These are phyloP conservation scores for Flammula alnicola DNA, from an alignment of 1,284 basidiomycete species.

Conservation along the genomic window DNA sequence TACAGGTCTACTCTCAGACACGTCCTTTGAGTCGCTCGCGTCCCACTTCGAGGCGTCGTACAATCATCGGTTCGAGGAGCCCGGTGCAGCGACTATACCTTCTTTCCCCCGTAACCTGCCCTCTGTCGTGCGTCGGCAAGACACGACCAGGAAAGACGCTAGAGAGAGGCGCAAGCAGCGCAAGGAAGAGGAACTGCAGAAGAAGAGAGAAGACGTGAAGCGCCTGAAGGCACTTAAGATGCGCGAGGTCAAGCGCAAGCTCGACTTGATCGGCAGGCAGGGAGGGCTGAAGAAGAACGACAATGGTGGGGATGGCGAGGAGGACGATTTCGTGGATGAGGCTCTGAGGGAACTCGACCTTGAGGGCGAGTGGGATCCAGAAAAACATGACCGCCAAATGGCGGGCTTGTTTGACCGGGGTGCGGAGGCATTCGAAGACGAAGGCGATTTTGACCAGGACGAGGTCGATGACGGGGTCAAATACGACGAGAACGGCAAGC, in stretches of 20 bases:
- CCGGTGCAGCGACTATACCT: slow-evolving; percentile 77
- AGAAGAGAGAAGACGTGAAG: slow-evolving; percentile 80
- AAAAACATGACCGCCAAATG: slow-evolving; percentile 82
- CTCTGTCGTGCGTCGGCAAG: slow-evolving; percentile 75
- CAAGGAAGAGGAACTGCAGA: slow-evolving; percentile 78
- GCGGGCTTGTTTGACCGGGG: slow-evolving; percentile 66
- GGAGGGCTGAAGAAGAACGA: slow-evolving; percentile 68
- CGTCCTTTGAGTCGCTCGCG: slow-evolving; percentile 76
- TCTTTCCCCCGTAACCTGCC: slow-evolving; percentile 79
- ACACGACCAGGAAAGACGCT: slow-evolving; percentile 82
- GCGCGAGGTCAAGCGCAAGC: slow-evolving; percentile 79
- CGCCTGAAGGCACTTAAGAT: slow-evolving; percentile 83
- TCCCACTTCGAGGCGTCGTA: slow-evolving; percentile 94
- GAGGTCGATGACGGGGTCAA: slow-evolving; percentile 52
- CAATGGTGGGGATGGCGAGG: slow-evolving; percentile 44
- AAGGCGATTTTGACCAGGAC: slow-evolving; percentile 51
- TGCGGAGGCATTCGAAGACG: slow-evolving; percentile 51
- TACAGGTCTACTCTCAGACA: slow-evolving; percentile 78
- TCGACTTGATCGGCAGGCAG: slow-evolving; percentile 73
- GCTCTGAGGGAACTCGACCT: slow-evolving; percentile 57
- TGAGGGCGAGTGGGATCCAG: slow-evolving; percentile 85
- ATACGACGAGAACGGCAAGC: slow-evolving; percentile 64
- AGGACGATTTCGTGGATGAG: slow-evolving; percentile 45
- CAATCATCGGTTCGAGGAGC: slow-evolving; percentile 95
- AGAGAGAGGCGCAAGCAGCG: slow-evolving; percentile 77